Conservation (phyloP, 176 grass and related monocot species). For the Oryza glumipatula region DNA sequence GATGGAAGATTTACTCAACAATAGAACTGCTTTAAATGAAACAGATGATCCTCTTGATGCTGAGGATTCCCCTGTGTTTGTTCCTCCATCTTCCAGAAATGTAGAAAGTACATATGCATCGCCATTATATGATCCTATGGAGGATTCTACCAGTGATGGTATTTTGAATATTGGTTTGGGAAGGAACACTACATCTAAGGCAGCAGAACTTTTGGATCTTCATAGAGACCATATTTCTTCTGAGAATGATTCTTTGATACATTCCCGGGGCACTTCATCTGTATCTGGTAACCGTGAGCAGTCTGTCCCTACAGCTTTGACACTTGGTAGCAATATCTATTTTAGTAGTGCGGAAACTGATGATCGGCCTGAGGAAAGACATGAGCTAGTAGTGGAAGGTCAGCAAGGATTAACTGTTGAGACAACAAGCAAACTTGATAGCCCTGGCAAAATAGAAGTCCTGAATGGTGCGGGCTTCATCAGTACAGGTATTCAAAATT, state of each 20-base stretch:
- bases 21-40: constrained; percentile 21
- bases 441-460: constrained; percentile 20
- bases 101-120: constrained; percentile 25
- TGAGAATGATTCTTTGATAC: constrained; percentile 34
- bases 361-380: constrained; percentile 29
- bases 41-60: neutral
- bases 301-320: constrained; percentile 57
- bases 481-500: constrained; percentile 44
- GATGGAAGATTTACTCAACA: constrained; percentile 5
- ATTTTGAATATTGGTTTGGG: constrained; percentile 38
- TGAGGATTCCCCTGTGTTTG: constrained; percentile 15
- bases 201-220: constrained; percentile 40
- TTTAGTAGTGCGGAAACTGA: constrained; percentile 38
- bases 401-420: constrained; percentile 40
- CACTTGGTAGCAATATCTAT: constrained; percentile 59
- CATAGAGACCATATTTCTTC: constrained; percentile 13
- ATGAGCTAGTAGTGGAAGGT: constrained; percentile 26
- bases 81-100: constrained; percentile 44
- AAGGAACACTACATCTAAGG: constrained; percentile 21
- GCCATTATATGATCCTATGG: constrained; percentile 27
- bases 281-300: constrained; percentile 49
- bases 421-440: constrained; percentile 20
- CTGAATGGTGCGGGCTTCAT: constrained; percentile 22
- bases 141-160: constrained; percentile 38
- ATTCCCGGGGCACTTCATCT: constrained; percentile 20